Evolutionary conservation across 768 basidiomycete genomes (phyloP), one percentile per base, ranked within the genome.

Genomic region (Cantharellus anzutake): DNA sequence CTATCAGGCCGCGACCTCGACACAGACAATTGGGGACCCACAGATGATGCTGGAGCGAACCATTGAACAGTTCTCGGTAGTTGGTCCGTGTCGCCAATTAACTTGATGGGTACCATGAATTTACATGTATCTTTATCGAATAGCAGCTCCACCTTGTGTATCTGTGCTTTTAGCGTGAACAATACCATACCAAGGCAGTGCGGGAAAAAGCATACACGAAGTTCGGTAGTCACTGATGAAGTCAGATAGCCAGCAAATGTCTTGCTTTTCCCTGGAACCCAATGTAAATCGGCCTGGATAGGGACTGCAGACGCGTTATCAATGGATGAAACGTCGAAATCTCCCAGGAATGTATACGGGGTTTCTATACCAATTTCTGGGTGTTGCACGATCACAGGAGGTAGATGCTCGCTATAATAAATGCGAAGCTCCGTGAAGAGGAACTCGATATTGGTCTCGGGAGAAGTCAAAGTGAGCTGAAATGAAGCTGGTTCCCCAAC

Each of bases 401-500:
- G 62, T 65, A 73, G 62, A 20, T 70, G 72, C 55, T 73, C 71
- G 3, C 78, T 76, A 65, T 91, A 83, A 48, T 78, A 69, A 3
- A 96, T 72, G 1, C 72, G 68, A 7, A 92, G 66, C 1, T 77
- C 75, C 0, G 76, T 67, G 65, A 96, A 79, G 14, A 94, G 70
- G 0, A 72, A 71, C 3, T 78, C 74, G 20, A 88, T 73, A 0
- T 73, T 67, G 2, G 70, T 65, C 0, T 69, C 65, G 0, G 81
- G 79, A 0, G 84, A 78, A 2, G 73, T 70, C 39, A 96, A 67
- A 4, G 75, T 72, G 4, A 96, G 65, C 68, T 97, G 92, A 70
- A 89, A 96, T 0, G 86, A 78, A 0, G 78, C 78, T 2, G 71
- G 67, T 62, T 82, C 78, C 5, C 74, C 77, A 3, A 92, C 76